Evolutionary conservation across 176 grass and related monocot species (phyloP).

Genomic region (Musa itinerans): DNA sequence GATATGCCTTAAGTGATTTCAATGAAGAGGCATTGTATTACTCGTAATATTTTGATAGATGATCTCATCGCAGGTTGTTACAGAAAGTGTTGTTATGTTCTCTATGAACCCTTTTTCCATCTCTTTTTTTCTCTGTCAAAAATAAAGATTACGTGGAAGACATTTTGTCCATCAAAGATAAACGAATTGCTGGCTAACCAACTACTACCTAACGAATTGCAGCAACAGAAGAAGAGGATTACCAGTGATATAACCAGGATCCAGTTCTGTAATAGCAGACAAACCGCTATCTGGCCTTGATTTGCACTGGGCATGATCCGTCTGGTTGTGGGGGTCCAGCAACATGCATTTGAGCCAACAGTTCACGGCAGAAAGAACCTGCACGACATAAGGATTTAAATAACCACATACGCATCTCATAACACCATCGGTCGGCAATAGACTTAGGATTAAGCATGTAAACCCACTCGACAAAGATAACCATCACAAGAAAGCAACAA

Average conservation of each 20-base stretch:
- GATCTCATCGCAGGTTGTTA: too few species aligned
- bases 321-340: conserved; percentile 86
- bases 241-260: conserved; percentile 97
- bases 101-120: too few species aligned
- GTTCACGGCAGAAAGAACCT: conserved; percentile 90
- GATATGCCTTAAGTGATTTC: too few species aligned
- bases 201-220: background rate
- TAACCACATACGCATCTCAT: background rate
- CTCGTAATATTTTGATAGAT: too few species aligned
- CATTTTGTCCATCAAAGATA: background rate
- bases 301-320: conserved; percentile 84
- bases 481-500: background rate
- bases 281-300: conserved; percentile 90
- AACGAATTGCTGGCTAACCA: background rate
- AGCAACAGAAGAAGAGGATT: background rate
- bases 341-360: conserved; percentile 99
- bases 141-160: background rate
- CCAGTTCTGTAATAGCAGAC: conserved; percentile 94
- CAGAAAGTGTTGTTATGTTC: too few species aligned
- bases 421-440: background rate
- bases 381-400: conserved; percentile 20
- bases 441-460: background rate
- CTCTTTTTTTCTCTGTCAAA: background rate
- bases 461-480: background rate
- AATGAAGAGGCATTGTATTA: too few species aligned